Evolutionary conservation across 306 rosid species (phyloP), one percentile per base, ranked within the genome.

Genomic region (Dalbergia cultrata): DNA sequence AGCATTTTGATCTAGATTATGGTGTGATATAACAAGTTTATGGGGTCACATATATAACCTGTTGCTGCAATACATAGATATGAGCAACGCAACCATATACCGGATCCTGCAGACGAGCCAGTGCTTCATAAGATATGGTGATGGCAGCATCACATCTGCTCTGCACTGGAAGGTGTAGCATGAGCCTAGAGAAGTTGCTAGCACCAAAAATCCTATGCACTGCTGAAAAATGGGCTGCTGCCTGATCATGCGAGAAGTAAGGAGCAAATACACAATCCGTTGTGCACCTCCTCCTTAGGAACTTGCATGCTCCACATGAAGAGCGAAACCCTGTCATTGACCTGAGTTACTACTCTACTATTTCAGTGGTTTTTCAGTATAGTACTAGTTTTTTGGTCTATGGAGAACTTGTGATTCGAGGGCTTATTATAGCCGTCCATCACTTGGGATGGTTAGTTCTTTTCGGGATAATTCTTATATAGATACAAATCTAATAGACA

Each of bases 271-370:
- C 86, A 81, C 97, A 93, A 34, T 84, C 92, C 65, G 13, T 54
- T 0, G 90, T 74, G 86, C 97, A 91, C 76, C 86, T 91, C 88
- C 97, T 86, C 86, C 97, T 86, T 12, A 93, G 83, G 79, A 91
- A 90, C 84, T 90, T 93, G 94, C 97, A 93, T 73, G 97, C 97
- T 76, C 97, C 97, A 82, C 97, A 93, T 66, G 97, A 93, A 72
- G 92, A 85, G 53, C 97, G 86, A 56, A 75, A 68, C 67, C 97
- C 92, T 81, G 88, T 88, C 97, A 87, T 88, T 85, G 70, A 84
- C 86, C 64, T 49, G 75, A 62, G 59, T 75, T 71, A 70, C 52
- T 12, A 65, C 70, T 31, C 21, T 73, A 45, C 47, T 43, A 43
- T 81, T 85, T 62, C 73, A 19, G 58, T 75, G 87, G 47, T 74